Conservation (phyloP, 768 basidiomycete genomes). For the Termitomyces sp. region DNA sequence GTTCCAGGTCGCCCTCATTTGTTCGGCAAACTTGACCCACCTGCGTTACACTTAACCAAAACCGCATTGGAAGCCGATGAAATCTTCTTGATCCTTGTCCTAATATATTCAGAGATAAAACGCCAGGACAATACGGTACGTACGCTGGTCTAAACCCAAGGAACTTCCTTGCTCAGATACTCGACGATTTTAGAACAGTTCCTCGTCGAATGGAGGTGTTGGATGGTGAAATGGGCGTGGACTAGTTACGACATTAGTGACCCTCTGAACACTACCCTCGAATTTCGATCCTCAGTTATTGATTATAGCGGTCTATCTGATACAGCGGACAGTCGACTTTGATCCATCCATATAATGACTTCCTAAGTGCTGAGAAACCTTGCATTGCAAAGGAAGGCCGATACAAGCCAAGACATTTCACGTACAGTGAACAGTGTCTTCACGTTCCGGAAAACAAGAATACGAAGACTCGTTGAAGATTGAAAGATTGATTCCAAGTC, state of each 20-base stretch:
- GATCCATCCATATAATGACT: background rate
- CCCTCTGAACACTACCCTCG: background rate
- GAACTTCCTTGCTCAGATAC: background rate
- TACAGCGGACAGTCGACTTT: background rate
- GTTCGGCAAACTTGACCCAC: conserved; percentile 36
- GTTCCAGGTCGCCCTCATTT: conserved; percentile 46
- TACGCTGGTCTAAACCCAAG: background rate
- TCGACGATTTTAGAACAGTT: conserved; percentile 10
- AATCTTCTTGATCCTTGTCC: conserved; percentile 30
- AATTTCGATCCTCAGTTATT: background rate
- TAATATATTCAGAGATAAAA: conserved; percentile 30
- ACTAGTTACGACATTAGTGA: too few relatives aligned
- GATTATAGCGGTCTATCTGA: background rate
- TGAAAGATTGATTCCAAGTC: background rate
- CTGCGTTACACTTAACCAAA: conserved; percentile 32
- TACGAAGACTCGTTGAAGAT: background rate
- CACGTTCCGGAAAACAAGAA: background rate
- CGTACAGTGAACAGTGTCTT: background rate
- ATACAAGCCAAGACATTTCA: background rate
- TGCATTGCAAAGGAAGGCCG: background rate
- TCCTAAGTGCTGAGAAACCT: background rate
- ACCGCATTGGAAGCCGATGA: conserved; percentile 35
- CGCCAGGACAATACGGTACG: conserved; percentile 30
- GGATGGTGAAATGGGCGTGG: background rate
- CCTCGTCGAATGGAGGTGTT: conserved; percentile 14